A percentile compares a stretch with the other conserved stretches of the same genome.
These are phyloP conservation scores for Neolecta irregularis DNA, from an alignment of 1,139 yeast genomes.

Conservation along the genomic window DNA sequence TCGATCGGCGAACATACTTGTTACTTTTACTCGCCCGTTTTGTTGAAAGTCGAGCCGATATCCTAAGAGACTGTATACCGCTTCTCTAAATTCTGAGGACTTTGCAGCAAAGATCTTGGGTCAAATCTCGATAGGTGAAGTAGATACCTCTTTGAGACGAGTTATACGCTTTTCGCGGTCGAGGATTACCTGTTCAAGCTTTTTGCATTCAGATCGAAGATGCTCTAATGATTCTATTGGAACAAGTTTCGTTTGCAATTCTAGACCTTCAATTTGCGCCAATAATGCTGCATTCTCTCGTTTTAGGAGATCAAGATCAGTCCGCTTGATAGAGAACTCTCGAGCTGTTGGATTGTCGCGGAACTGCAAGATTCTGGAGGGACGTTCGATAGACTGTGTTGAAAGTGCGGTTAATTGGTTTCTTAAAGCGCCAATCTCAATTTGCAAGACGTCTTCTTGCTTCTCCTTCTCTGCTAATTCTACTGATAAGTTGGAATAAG, in stretches of 20 bases:
- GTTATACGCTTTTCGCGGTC: conserved; percentile 41
- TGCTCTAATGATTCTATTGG: conserved; percentile 57
- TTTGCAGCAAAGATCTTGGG: conserved; percentile 37
- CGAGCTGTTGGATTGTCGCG: conserved; percentile 51
- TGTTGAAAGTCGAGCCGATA: conserved; percentile 58
- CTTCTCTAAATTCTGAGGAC: conserved; percentile 56
- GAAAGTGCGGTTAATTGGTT: conserved; percentile 26
- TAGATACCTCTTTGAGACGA: conserved; percentile 40
- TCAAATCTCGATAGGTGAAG: not conserved
- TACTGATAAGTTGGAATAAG: conserved; percentile 17
- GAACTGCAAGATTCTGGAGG: conserved; percentile 43
- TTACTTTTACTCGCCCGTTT: conserved; percentile 50
- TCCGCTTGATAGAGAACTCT: conserved; percentile 48
- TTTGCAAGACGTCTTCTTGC: conserved; percentile 26
- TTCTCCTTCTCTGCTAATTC: conserved; percentile 22
- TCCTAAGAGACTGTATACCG: conserved; percentile 57
- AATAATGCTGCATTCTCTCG: conserved; percentile 48
- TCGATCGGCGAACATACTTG: conserved; percentile 35
- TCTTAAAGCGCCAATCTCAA: conserved; percentile 24
- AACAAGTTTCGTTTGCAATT: conserved; percentile 23
- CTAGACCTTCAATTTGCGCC: conserved; percentile 17
- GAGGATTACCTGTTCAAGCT: conserved; percentile 35
- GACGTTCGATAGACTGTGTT: conserved; percentile 27
- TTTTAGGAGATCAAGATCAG: conserved; percentile 36
- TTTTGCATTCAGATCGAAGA: conserved; percentile 39